A percentile compares a stretch with the other conserved stretches of the same genome.
Evolutionary conservation across 1,139 yeast species (phyloP).

Genomic region (Yamadazyma atlantica): DNA sequence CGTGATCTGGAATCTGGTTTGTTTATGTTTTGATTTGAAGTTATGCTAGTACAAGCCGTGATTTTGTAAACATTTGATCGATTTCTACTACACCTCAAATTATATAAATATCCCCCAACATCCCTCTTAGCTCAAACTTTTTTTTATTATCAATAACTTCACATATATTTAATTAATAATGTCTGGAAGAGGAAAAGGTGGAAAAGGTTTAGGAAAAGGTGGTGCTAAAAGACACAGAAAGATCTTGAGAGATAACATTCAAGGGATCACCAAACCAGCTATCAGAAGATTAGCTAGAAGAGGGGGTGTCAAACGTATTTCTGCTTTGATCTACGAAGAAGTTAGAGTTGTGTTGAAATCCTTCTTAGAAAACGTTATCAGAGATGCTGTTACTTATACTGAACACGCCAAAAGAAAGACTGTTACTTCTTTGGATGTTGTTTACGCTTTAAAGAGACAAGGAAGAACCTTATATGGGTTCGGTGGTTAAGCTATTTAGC

Average conservation of each 20-base stretch:
- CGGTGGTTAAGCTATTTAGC: constrained; percentile 72
- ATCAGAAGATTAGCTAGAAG: constrained; percentile 99
- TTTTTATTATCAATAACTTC: constrained; percentile 4
- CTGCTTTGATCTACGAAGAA: constrained; percentile 98
- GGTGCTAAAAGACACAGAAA: constrained; percentile 99
- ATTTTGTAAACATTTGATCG: not conserved
- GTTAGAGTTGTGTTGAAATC: constrained; percentile 96
- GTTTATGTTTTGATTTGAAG: not conserved
- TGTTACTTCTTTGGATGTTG: constrained; percentile 24
- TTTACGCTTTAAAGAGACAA: constrained; percentile 69
- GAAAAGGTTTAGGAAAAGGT: constrained; percentile 98
- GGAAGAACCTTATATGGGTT: constrained; percentile 99
- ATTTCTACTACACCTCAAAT: not conserved
- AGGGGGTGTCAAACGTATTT: constrained; percentile 99
- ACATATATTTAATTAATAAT: constrained; percentile 42
- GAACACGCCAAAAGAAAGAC: constrained; percentile 99
- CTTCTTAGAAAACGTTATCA: constrained; percentile 94
- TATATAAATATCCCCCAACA: constrained; percentile 9
- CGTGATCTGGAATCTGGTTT: not conserved
- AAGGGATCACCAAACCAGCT: constrained; percentile 99
- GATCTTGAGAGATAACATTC: constrained; percentile 98
- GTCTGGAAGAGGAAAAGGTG: constrained; percentile 99
- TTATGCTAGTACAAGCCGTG: not conserved
- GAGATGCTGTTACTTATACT: constrained; percentile 98
- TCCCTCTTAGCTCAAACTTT: not conserved